A percentile compares a stretch with the other conserved stretches of the same genome.
These are phyloP conservation scores for Rutstroemia sp. DNA, from an alignment of 2,329 filamentous ascomycete species.

Conservation along the genomic window DNA sequence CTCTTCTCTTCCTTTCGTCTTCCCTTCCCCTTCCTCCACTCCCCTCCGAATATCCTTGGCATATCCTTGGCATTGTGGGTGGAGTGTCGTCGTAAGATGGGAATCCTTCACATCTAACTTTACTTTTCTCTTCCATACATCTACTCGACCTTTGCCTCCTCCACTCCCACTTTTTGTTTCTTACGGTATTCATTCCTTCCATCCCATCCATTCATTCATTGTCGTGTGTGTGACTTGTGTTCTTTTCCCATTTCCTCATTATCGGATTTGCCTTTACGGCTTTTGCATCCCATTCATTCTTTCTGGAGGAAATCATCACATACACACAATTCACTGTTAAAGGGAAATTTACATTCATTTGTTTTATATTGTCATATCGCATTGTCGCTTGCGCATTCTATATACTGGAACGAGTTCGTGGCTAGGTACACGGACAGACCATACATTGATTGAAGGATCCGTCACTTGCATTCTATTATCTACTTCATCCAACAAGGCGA, in stretches of 20 bases:
- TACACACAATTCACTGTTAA: too few relatives aligned
- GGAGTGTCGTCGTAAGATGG: neutral
- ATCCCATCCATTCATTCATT: neutral
- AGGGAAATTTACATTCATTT: too few relatives aligned
- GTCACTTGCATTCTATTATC: too few relatives aligned
- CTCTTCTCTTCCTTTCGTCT: too few relatives aligned
- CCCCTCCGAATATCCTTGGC: neutral
- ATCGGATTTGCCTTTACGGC: neutral
- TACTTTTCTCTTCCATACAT: neutral
- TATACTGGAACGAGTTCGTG: neutral
- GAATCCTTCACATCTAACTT: neutral
- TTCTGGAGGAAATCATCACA: neutral
- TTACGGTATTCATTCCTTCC: neutral
- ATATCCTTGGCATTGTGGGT: constrained; percentile 4
- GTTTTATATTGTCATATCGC: too few relatives aligned
- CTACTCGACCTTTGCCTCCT: neutral
- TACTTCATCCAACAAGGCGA: too few relatives aligned
- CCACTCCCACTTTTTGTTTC: neutral
- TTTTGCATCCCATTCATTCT: neutral
- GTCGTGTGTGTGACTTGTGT: neutral
- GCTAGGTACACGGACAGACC: neutral
- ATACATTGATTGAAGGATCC: neutral
- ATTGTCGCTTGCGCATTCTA: neutral
- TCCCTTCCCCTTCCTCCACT: neutral
- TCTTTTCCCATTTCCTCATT: neutral